Base-by-base conservation (phyloP, 2,329 filamentous ascomycete species). In the Penicillium sp. region DNA sequence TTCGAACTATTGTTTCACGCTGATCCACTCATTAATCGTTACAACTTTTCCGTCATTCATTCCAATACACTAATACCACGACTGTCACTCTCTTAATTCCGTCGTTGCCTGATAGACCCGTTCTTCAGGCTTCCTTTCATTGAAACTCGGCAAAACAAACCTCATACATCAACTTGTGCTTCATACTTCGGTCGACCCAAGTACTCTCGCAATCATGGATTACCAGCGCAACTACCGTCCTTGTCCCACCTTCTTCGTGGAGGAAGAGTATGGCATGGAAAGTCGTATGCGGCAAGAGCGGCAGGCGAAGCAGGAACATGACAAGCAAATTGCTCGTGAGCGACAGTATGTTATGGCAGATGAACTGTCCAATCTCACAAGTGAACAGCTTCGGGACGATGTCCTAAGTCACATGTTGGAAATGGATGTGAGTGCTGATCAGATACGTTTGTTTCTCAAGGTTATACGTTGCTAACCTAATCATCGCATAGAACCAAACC, bases 361-460 rank as follows among this genome's bases (percentile, higher is more conserved):
- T 71, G 91, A 97, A 73, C 84, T 97, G 64, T 97, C 92, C 45
- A 86, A 87, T 66, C 80, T 90, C 66, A 91, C 92, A 49, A 87
- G 87, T 60, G 91, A 96, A 55, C 92, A 97, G 78, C 96, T 97
- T 73, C 85, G 95, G 67, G 91, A 96, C 75, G 93, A 97, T 74
- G 89, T 97, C 73, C 86, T 97, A 79, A 84, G 89, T 71, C 93
- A 97, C 78, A 94, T 97, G 89, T 85, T 91, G 74, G 84, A 90
- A 70, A 97, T 99, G 93, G 94, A 99, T 86, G 80, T 82, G 64
- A 70, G 76, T 76, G 43, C 43, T 13, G 29, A 31, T 41, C 41
- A 27, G 19, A 53, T 27, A 23, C 31, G 21, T 25, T 38, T 23
- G 7, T 29, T 25, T 21, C 7, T 16, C 21, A 15, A 27, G 5